Evolutionary conservation across 1,284 basidiomycete species (phyloP), one percentile per base, ranked within the genome.

Genomic region (Cryptococcus floricola): DNA sequence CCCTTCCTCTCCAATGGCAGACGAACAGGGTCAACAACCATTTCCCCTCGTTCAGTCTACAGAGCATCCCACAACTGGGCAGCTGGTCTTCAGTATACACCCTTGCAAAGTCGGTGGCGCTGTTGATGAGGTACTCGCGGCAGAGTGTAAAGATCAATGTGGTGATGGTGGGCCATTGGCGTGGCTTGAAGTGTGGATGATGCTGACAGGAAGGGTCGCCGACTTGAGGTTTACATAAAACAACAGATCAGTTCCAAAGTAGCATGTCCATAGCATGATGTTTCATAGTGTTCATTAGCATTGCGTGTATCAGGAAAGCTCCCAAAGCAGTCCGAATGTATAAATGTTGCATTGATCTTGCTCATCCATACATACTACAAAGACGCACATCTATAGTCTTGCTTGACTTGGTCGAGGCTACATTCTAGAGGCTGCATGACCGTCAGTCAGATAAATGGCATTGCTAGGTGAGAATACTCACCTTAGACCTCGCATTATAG

Each of bases 401-500:
- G 31, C 6, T 10, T 34, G 31, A 8, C 23, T 23, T 23, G 23
- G 23, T 23, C 23, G 23, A 10, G 10, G 31, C 31, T 34, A 34
- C 31, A 23, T 23, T 2, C 31, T 34, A 34, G 10, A 34, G 31
- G 10, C 31, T 34, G 31, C 10, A 34, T 34, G 7, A 10, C 6
- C 10, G 10, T 34, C 31, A 34, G 31, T 10, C 31, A 34, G 31
- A 34, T 34, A 10, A 34, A 8, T 10, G 10, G 23, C 3, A 34
- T 34, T 14, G 41, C 16, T 13, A 46, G 14, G 9, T 31, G 16
- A 19, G 23, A 16, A 6, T 2, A 59, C 60, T 63, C 54, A 65
- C 62, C 62, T 59, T 18, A 70, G 28, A 38, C 48, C 47, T 23
- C 71, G 62, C 73, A 75, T 75, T 60, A 93, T 80, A 19, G 84